These are phyloP conservation scores for Harringtonia lauricola DNA, from an alignment of 2,329 filamentous ascomycete species.

Conservation along the genomic window DNA sequence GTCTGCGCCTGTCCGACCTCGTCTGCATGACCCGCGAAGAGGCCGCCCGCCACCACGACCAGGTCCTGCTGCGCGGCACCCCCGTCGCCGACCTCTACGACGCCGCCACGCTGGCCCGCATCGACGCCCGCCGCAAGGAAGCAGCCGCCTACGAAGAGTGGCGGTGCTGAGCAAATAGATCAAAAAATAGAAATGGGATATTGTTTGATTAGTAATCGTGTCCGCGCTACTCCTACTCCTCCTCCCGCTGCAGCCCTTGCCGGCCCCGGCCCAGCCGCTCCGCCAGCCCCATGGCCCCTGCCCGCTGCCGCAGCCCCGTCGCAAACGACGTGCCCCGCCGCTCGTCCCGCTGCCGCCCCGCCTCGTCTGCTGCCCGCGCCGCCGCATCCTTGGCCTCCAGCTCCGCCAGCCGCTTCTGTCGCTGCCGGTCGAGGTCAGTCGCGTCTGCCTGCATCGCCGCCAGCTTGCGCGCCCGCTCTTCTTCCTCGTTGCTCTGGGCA, in stretches of 20 bases:
- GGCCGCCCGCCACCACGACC: slow-evolving; percentile 65
- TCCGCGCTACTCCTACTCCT: too few relatives aligned
- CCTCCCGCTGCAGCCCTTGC: slow-evolving; percentile 33
- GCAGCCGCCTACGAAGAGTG: slow-evolving; percentile 49
- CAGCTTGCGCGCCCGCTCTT: slow-evolving; percentile 54
- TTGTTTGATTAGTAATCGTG: too few relatives aligned
- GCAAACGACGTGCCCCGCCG: slow-evolving; percentile 43
- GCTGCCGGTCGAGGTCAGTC: slow-evolving; percentile 57
- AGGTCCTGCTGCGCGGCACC: slow-evolving; percentile 62
- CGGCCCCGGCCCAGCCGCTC: slow-evolving; percentile 39
- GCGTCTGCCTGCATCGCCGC: slow-evolving; percentile 66
- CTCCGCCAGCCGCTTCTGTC: slow-evolving; percentile 55
- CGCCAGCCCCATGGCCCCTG: slow-evolving; percentile 37
- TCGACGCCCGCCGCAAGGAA: slow-evolving; percentile 57
- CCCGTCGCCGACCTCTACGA: slow-evolving; percentile 65
- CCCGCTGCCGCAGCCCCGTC: slow-evolving; percentile 50
- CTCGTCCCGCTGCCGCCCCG: slow-evolving; percentile 40
- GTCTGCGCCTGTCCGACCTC: slow-evolving; percentile 56
- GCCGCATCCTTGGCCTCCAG: slow-evolving; percentile 54
- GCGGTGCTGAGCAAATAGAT: background rate
- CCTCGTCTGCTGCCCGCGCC: slow-evolving; percentile 56
- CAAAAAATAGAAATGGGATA: background rate
- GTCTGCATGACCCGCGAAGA: slow-evolving; percentile 94
- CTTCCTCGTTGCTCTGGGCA: slow-evolving; percentile 20
- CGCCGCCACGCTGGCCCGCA: slow-evolving; percentile 49